phyloP scores from a whole-genome alignment of 192 early-diverging fungal genomes.

The Radiomyces spectabilis region DNA sequence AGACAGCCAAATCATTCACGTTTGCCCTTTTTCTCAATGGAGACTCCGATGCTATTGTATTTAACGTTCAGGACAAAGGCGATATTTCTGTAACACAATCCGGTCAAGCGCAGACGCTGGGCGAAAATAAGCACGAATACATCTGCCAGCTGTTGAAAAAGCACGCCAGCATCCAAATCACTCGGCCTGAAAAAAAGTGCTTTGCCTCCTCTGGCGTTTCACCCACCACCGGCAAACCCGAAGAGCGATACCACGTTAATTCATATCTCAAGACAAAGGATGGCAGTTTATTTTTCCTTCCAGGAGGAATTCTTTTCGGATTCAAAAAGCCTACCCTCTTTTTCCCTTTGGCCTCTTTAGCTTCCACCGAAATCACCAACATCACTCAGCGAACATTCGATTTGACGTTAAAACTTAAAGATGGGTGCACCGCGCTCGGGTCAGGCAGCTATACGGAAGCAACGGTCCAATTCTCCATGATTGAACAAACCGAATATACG shows the following conservation, averaged over 20 bases:
- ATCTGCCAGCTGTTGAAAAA: neutral
- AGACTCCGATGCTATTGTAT: neutral
- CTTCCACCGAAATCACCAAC: constrained; percentile 20
- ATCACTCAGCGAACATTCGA: constrained; percentile 36
- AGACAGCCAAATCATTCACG: neutral
- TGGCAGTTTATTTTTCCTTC: constrained; percentile 33
- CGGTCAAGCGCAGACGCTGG: no score
- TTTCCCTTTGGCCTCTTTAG: constrained; percentile 26
- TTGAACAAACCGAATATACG: constrained; percentile 34
- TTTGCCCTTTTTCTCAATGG: neutral
- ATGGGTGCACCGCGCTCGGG: constrained; percentile 1
- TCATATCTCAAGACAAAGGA: constrained; percentile 26
- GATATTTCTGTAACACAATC: neutral
- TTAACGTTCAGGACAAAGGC: neutral
- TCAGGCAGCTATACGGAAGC: neutral
- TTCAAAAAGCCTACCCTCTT: constrained; percentile 48
- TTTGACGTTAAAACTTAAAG: constrained; percentile 13
- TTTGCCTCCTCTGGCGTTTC: neutral
- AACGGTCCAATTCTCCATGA: constrained; percentile 27
- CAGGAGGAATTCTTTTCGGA: constrained; percentile 40
- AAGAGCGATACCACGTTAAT: constrained; percentile 2
- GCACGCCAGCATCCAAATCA: neutral
- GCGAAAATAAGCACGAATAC: neutral
- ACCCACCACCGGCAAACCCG: constrained; percentile 1
- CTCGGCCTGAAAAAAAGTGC: neutral